Base-by-base conservation (phyloP, 1,139 yeast genomes). In the Yamadazyma friedrichii region DNA sequence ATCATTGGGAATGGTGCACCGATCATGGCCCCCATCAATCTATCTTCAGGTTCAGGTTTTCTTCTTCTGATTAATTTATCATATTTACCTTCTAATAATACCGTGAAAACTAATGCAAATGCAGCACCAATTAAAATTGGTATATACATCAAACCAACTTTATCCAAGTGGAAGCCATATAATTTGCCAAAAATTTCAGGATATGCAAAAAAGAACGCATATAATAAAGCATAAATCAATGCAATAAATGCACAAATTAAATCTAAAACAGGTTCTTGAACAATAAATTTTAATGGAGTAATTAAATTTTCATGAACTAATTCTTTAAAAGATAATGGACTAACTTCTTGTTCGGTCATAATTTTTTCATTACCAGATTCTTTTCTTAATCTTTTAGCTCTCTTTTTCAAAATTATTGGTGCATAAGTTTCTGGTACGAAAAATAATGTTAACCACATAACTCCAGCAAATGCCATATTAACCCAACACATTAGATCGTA, bases 291-390 rank as follows among this genome's bases (percentile, higher is more conserved):
- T 50, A 89, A 63, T 2, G 97, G 97, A 56, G 95, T 74, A 46
- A 82, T 65, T 44, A 88, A 70, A 61, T 87, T 82, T 15, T 85
- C 77, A 50, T 78, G 73, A 43, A 87, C 54, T 57, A 88, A 65
- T 55, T 87, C 93, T 27, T 64, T 67, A 36, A 86, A 59, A 0
- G 86, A 64, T 60, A 84, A 61, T 39, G 93, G 91, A 43, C 76
- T 77, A 12, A 89, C 88, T 64, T 88, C 96, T 62, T 86, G 95
- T 66, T 88, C 96, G 20, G 96, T 88, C 91, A 87, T 85, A 51
- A 88, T 88, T 58, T 84, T 82, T 13, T 68, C 67, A 58, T 88
- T 84, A 39, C 95, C 95, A 9, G 95, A 84, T 63, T 85, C 86
- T 56, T 80, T 76, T 70, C 96, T 78, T 55, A 88, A 59, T 50